A percentile compares a stretch with the other conserved stretches of the same genome.
Conservation (phyloP, 2,329 filamentous ascomycete species). For the Monosporascus sp. region DNA sequence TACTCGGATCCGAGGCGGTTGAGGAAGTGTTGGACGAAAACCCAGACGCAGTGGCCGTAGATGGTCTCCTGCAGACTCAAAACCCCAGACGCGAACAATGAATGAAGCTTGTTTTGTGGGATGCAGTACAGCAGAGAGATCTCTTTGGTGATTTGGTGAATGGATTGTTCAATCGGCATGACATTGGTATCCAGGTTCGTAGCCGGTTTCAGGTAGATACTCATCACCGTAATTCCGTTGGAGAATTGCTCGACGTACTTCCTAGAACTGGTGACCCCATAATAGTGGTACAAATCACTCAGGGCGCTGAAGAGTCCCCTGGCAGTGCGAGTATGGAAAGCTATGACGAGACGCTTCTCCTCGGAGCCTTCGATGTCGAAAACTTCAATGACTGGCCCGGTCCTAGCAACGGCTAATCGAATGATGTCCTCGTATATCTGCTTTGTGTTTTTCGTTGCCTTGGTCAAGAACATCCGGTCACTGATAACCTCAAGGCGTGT, state of each 20-base stretch:
- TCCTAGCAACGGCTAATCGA: constrained; percentile 73
- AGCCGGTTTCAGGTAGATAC: constrained; percentile 81
- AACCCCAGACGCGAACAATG: constrained; percentile 77
- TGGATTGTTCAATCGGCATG: constrained; percentile 87
- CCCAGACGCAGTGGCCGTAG: constrained; percentile 96
- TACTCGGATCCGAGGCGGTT: constrained; percentile 94
- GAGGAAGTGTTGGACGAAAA: constrained; percentile 96
- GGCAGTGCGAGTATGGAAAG: constrained; percentile 89
- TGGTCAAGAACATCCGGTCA: constrained; percentile 90
- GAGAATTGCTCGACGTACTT: constrained; percentile 99
- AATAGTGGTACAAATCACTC: constrained; percentile 97
- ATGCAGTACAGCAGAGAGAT: constrained; percentile 96
- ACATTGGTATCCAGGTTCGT: constrained; percentile 50
- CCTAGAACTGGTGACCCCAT: constrained; percentile 88
- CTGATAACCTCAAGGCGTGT: constrained; percentile 87
- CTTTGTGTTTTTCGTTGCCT: constrained; percentile 93
- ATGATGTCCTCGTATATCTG: constrained; percentile 94
- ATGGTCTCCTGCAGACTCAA: constrained; percentile 94
- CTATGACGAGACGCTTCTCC: constrained; percentile 91
- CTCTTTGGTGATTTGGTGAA: constrained; percentile 99
- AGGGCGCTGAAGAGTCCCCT: constrained; percentile 91
- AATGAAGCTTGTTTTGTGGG: constrained; percentile 93
- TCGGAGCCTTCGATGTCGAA: constrained; percentile 89
- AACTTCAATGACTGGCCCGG: constrained; percentile 94
- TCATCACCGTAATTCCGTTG: constrained; percentile 96